Evolutionary conservation across 1,284 basidiomycete genomes (phyloP).

Genomic region (Apiotrichum gamsii): DNA sequence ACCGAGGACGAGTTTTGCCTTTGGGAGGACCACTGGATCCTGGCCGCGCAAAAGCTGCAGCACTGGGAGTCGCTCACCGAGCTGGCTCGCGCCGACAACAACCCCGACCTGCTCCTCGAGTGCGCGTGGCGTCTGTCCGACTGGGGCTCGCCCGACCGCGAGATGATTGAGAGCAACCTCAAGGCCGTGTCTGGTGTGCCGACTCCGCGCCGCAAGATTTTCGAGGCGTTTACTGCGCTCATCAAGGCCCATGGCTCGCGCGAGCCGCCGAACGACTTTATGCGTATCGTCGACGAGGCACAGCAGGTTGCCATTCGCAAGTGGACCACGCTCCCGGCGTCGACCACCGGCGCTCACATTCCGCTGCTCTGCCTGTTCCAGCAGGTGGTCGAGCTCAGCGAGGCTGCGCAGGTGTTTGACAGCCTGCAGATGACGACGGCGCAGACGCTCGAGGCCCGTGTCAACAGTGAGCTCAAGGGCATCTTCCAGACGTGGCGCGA

Average conservation of each 20-base stretch:
- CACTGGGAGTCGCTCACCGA: constrained; percentile 96
- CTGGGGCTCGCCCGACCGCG: constrained; percentile 65
- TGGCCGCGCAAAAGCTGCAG: constrained; percentile 91
- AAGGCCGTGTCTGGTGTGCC: constrained; percentile 72
- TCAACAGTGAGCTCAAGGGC: constrained; percentile 87
- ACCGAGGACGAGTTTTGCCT: constrained; percentile 93
- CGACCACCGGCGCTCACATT: constrained; percentile 85
- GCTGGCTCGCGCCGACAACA: constrained; percentile 83
- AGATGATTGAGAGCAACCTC: constrained; percentile 78
- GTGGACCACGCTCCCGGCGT: constrained; percentile 83
- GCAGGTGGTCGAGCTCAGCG: constrained; percentile 96
- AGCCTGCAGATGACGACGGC: constrained; percentile 81
- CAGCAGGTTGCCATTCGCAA: constrained; percentile 95
- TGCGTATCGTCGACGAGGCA: constrained; percentile 84
- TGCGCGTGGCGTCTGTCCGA: constrained; percentile 93
- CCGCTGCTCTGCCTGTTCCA: constrained; percentile 97
- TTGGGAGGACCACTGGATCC: constrained; percentile 99
- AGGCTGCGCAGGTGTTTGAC: constrained; percentile 91
- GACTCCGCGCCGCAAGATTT: constrained; percentile 89
- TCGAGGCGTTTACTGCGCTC: constrained; percentile 89
- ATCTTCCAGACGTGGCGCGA: constrained; percentile 96
- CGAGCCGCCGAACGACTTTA: constrained; percentile 59
- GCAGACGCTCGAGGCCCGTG: constrained; percentile 83
- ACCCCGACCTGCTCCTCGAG: constrained; percentile 88
- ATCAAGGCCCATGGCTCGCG: constrained; percentile 52